Base-by-base conservation (phyloP, 2,329 filamentous ascomycete genomes). In the Ascochyta koolunga region DNA sequence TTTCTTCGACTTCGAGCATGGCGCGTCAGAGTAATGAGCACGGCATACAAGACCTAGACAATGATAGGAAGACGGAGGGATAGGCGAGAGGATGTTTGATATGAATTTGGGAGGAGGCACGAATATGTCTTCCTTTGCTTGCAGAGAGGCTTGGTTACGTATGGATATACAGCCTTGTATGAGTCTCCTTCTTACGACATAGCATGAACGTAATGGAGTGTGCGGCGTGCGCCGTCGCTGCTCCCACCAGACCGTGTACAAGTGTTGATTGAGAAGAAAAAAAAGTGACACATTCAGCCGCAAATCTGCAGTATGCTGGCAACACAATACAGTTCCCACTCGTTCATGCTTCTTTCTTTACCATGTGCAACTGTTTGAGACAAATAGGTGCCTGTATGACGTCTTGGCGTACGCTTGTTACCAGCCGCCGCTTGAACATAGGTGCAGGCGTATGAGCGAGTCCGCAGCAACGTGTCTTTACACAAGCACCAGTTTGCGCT, bases 121-220 rank as follows among this genome's bases (percentile, higher is more conserved):
- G 61, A 60, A 58, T 55, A 55, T 54, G 39, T 39, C 50, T 60
- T 65, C 61, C 48, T 64, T 66, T 60, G 62, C 55, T 67, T 58
- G 57, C 60, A 50, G 51, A 58, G 56, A 56, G 45, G 58, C 53
- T 49, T 58, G 57, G 59, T 32, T 61, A 53, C 53, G 53, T 32
- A 59, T 53, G 54, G 57, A 38, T 60, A 40, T 50, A 51, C 43
- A 55, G 52, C 51, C 50, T 37, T 56, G 57, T 44, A 64, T 52
- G 61, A 61, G 54, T 65, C 57, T 61, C 50, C 35, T 60, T 60
- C 36, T 45, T 50, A 58, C 41, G 49, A 50, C 57, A 47, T 59
- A 66, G 64, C 64, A 70, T 64, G 35, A 37, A 37, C 22, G 16
- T 22, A 37, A 37, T 54, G 16, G n/a, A 54, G 45, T 31, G 25